Evolutionary conservation across 768 basidiomycete species (phyloP), one percentile per base, ranked within the genome.

Genomic region (Tremella yokohamensis): DNA sequence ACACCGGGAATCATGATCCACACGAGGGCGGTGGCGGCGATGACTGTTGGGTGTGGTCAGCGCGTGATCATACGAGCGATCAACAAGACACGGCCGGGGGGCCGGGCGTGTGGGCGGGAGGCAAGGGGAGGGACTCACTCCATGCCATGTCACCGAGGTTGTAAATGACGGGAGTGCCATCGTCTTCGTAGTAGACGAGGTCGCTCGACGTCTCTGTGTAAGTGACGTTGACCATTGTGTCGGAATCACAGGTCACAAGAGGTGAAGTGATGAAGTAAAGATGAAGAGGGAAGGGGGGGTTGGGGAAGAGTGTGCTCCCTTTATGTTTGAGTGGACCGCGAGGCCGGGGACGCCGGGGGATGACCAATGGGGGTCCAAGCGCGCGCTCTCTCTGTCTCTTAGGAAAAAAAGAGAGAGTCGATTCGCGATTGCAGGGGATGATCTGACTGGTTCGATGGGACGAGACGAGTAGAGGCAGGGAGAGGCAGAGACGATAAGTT

Each of bases 1-100:
- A 76, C 70, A 53, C 74, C 77, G 37, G 78, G 78, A 15, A 76
- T 63, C 78, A 79, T 79, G 59, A 78, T 59, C 75, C 76, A 77
- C 40, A 79, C 78, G n/a, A 79, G 54, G 0, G 69, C 70, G 25
- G 65, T 70, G 24, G 70, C 53, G 19, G 63, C 61, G 45, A 69
- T 56, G 58, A 72, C 70, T 72, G 40, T 6, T 4, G 29, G 29
- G 29, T 34, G 29, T 34, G 29, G 29, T 34, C 29, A 34, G 29
- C 29, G 29, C 29, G 29, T 34, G 29, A 34, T 34, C 29, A 34
- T 34, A 34, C 29, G 29, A 34, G 29, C 29, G 11, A 11, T n/a
- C 52, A 22, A 15, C 0, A 54, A 45, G 34, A 42, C 18, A 44
- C n/a, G 44, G 16, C 20, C n/a, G n/a, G n/a, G n/a, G n/a, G n/a